phyloP scores from a whole-genome alignment of 2,329 filamentous ascomycete genomes.

The Beauveria sp. region DNA sequence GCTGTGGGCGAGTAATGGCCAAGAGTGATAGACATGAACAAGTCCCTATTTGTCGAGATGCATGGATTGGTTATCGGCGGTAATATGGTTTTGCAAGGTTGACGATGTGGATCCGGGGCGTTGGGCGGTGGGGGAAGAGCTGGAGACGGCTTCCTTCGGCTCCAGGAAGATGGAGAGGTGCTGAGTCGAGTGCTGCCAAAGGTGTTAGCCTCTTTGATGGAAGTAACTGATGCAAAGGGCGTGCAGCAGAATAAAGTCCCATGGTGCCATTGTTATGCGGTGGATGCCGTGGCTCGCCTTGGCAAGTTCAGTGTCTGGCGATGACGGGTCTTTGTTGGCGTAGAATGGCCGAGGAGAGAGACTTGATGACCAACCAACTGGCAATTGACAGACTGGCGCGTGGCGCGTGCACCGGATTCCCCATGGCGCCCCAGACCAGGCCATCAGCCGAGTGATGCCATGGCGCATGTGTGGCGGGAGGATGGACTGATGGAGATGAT shows the following conservation, averaged over 20 bases:
- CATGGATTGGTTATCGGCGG: constrained; percentile 8
- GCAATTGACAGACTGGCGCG: neutral
- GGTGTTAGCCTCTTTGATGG: too few relatives aligned
- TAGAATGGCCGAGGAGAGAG: too few relatives aligned
- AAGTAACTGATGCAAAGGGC: too few relatives aligned
- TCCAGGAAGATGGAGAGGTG: neutral
- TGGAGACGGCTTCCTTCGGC: constrained; percentile 2
- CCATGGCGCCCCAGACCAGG: neutral
- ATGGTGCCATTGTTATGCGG: too few relatives aligned
- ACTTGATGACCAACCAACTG: neutral
- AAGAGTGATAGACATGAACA: neutral
- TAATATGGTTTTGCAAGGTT: constrained; percentile 13
- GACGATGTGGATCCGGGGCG: constrained; percentile 8
- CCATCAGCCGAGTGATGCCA: constrained; percentile 5
- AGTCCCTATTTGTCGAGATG: neutral
- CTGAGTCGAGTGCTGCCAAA: too few relatives aligned
- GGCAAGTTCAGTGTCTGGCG: neutral
- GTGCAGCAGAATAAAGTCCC: too few relatives aligned
- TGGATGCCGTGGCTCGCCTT: neutral
- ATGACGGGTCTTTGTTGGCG: neutral
- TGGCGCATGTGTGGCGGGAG: neutral
- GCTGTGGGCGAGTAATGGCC: neutral
- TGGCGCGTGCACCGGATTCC: neutral
- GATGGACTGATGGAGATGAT: neutral
- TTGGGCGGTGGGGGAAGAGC: neutral